Conservation (phyloP, 148 eudicot species). For the Chenopodium album region DNA sequence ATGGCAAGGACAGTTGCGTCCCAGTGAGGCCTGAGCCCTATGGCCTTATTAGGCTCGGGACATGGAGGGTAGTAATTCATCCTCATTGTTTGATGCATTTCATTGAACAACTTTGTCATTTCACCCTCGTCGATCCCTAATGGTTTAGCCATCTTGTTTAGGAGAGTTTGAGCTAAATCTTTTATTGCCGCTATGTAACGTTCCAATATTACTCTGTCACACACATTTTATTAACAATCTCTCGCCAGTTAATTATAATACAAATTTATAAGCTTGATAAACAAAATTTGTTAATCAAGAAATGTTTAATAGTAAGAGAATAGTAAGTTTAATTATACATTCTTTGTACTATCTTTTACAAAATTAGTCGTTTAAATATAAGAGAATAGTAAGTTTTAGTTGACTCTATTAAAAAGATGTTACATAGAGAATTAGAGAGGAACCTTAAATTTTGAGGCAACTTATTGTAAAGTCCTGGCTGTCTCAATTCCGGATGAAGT, state of each 20-base stretch:
- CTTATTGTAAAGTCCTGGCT: constrained; percentile 33
- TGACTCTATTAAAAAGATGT: too few species aligned
- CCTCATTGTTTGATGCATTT: constrained; percentile 57
- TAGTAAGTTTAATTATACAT: too few species aligned
- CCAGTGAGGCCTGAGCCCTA: constrained; percentile 61
- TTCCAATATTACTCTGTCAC: constrained; percentile 45
- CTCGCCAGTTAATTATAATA: too few species aligned
- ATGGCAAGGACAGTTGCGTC: constrained; percentile 60
- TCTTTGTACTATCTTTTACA: too few species aligned
- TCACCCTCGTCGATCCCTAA: constrained; percentile 42
- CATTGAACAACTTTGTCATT: constrained; percentile 38
- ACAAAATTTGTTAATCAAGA: too few species aligned
- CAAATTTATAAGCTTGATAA: too few species aligned
- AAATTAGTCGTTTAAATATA: too few species aligned
- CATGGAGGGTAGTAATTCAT: constrained; percentile 83
- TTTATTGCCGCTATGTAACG: constrained; percentile 38
- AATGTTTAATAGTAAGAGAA: too few species aligned
- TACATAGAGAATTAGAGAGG: constrained; percentile 2
- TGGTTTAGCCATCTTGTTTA: constrained; percentile 48
- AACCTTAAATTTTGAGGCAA: constrained; percentile 44
- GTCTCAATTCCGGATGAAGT: constrained; percentile 37
- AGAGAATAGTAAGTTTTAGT: too few species aligned
- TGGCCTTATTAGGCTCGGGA: constrained; percentile 53
- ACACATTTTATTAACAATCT: not conserved
- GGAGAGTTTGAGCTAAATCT: constrained; percentile 38